Conservation (phyloP, 2,329 filamentous ascomycete genomes). For the Talaromyces sp. region DNA sequence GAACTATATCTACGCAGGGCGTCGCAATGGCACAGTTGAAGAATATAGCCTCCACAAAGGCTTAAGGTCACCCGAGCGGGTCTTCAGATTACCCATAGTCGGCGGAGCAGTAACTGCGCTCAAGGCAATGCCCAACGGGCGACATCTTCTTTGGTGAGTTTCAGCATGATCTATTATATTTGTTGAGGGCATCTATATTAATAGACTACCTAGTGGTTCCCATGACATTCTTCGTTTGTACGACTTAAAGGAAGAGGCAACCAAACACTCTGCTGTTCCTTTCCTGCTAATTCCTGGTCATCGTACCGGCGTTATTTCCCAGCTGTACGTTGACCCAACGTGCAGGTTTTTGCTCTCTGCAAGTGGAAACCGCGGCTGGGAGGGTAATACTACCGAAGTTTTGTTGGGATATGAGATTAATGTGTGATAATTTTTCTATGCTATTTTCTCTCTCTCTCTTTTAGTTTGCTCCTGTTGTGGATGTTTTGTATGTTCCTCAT, state of each 20-base stretch:
- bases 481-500: not conserved
- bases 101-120: conserved; percentile 87
- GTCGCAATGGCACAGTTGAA: conserved; percentile 88
- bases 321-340: conserved; percentile 80
- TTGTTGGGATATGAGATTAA: conserved; percentile 90
- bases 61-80: conserved; percentile 68
- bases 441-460: not conserved
- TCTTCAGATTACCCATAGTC: conserved; percentile 82
- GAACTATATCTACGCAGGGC: conserved; percentile 88
- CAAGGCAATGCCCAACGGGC: conserved; percentile 84
- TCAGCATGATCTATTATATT: not conserved
- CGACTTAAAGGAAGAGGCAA: conserved; percentile 67
- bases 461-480: not conserved
- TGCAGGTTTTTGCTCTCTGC: conserved; percentile 89
- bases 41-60: conserved; percentile 85
- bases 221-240: conserved; percentile 93
- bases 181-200: conserved; percentile 6
- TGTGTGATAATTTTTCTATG: conserved; percentile 22
- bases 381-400: conserved; percentile 83
- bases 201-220: conserved; percentile 59
- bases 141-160: conserved; percentile 77
- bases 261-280: conserved; percentile 75
- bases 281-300: conserved; percentile 96
- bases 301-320: conserved; percentile 80
- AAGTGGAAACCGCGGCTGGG: conserved; percentile 91